phyloP scores from a whole-genome alignment of 2,329 filamentous ascomycete species.

The Hypoxylon sp. region DNA sequence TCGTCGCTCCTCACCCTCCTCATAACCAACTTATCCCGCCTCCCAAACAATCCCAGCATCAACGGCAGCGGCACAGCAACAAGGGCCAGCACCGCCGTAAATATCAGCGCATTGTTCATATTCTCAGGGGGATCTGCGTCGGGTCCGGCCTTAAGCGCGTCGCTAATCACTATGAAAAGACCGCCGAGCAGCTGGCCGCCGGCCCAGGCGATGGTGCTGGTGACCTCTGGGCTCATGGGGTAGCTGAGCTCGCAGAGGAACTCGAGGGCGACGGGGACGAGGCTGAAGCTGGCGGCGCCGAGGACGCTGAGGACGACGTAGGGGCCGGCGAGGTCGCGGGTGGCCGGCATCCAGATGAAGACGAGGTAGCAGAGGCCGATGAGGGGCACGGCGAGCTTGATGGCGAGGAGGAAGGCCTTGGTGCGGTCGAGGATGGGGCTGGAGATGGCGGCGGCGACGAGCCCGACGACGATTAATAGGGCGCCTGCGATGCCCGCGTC shows the following conservation, averaged over 20 bases:
- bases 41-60: constrained; percentile 78
- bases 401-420: constrained; percentile 81
- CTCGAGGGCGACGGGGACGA: constrained; percentile 89
- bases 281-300: constrained; percentile 83
- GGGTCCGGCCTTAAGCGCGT: constrained; percentile 74
- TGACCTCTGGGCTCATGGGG: constrained; percentile 88
- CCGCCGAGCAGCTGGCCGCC: constrained; percentile 89
- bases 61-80: constrained; percentile 77
- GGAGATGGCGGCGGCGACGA: constrained; percentile 81
- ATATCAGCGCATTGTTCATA: constrained; percentile 83
- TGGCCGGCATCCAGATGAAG: constrained; percentile 83
- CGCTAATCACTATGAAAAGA: constrained; percentile 86
- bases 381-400: constrained; percentile 82
- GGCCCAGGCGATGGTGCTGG: constrained; percentile 86
- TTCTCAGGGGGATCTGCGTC: constrained; percentile 73
- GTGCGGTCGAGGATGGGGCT: constrained; percentile 88
- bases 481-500: constrained; percentile 92
- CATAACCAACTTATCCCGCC: constrained; percentile 65
- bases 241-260: constrained; percentile 89
- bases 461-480: constrained; percentile 88
- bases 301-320: constrained; percentile 83
- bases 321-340: constrained; percentile 71
- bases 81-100: constrained; percentile 80
- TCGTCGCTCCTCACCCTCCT: constrained; percentile 65
- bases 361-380: constrained; percentile 80